Conservation (phyloP, 768 basidiomycete genomes). For the Suillus discolor region DNA sequence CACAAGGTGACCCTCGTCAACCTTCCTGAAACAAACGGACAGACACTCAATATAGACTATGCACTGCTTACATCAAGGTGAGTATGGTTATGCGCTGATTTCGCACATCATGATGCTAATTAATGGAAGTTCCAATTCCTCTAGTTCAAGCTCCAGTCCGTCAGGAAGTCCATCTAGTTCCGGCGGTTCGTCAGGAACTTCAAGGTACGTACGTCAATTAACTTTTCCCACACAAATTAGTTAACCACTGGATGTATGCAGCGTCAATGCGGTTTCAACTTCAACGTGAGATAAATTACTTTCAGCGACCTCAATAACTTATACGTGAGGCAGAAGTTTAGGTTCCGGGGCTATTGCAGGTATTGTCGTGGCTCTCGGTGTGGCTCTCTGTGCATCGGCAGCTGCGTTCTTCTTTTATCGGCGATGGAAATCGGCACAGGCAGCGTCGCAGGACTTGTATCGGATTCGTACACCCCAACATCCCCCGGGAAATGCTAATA, state of each 20-base stretch:
- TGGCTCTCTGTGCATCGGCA: constrained; percentile 16
- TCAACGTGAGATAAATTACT: constrained; percentile 17
- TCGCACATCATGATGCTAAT: constrained; percentile 3
- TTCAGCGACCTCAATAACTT: neutral
- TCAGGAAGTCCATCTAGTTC: neutral
- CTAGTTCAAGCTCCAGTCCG: neutral
- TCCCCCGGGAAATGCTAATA: neutral
- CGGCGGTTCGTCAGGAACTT: constrained; percentile 8
- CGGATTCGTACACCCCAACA: constrained; percentile 15
- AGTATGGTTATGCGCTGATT: neutral
- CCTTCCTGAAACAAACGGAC: constrained; percentile 19
- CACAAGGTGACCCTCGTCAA: constrained; percentile 40
- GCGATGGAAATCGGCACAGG: constrained; percentile 29
- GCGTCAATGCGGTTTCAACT: constrained; percentile 1
- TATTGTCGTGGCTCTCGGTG: constrained; percentile 18
- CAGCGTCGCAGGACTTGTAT: constrained; percentile 17
- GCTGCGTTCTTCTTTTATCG: constrained; percentile 29
- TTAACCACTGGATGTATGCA: neutral
- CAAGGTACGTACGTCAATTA: neutral
- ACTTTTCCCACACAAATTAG: too few species aligned
- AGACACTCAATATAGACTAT: constrained; percentile 35
- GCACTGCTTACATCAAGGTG: constrained; percentile 31
- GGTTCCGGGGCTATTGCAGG: constrained; percentile 27
- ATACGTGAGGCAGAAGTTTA: constrained; percentile 15
- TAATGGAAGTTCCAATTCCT: neutral